Evolutionary conservation across 192 early-diverging fungal species (phyloP).

Genomic region (Globomyces pollinis-pini): DNA sequence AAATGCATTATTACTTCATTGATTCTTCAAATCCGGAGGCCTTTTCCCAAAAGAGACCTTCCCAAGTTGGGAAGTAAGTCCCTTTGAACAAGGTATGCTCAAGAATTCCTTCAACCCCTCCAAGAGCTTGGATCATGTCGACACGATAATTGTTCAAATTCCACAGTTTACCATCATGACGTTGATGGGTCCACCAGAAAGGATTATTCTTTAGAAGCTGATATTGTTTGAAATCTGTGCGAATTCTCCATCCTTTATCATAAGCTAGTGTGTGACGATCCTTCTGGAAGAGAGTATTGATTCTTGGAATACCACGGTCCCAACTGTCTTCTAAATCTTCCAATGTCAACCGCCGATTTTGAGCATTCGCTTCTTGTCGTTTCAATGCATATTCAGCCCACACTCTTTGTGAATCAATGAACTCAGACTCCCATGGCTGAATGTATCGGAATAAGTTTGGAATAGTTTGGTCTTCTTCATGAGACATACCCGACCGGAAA

Average conservation of each 20-base stretch:
- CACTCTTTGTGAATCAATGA: conserved; percentile 96
- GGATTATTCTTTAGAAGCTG: conserved; percentile 92
- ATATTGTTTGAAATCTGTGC: conserved; percentile 96
- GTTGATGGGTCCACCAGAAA: conserved; percentile 86
- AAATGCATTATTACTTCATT: conserved; percentile 59
- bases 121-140: conserved; percentile 98
- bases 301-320: conserved; percentile 97
- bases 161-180: conserved; percentile 87
- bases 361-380: conserved; percentile 90
- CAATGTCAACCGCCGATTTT: conserved; percentile 95
- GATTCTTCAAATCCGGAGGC: conserved; percentile 64
- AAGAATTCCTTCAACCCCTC: conserved; percentile 96
- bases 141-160: conserved; percentile 97
- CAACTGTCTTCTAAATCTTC: conserved; percentile 98
- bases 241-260: conserved; percentile 97
- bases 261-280: conserved; percentile 98
- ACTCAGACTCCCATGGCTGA: conserved; percentile 98
- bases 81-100: conserved; percentile 99
- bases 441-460: conserved; percentile 97
- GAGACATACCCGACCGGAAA: conserved; percentile 97
- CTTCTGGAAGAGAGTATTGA: conserved; percentile 98
- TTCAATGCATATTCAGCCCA: conserved; percentile 99
- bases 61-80: conserved; percentile 97
- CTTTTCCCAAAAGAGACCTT: conserved; percentile 97
- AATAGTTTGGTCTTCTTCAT: conserved; percentile 93